phyloP scores from a whole-genome alignment of 2,329 filamentous ascomycete species.

The Neofusicoccum ribis region DNA sequence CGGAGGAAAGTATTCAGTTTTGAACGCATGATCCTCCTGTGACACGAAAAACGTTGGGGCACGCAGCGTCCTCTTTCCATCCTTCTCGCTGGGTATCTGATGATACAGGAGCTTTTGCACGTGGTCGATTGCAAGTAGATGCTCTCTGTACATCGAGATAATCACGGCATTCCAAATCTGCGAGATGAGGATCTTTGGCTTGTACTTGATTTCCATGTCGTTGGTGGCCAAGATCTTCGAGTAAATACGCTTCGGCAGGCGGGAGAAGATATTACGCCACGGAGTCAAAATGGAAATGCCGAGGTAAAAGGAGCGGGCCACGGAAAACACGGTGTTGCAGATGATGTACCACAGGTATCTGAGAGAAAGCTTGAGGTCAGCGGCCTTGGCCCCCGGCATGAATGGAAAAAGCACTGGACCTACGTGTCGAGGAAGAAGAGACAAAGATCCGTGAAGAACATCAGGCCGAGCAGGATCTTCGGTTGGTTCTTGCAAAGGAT shows the following conservation, averaged over 20 bases:
- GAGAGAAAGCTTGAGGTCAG: neutral
- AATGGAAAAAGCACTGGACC: neutral
- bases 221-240: slow-evolving; percentile 97
- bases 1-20: slow-evolving; percentile 95
- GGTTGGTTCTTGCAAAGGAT: slow-evolving; percentile 80
- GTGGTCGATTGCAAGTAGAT: slow-evolving; percentile 94
- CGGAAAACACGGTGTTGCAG: slow-evolving; percentile 88
- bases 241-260: slow-evolving; percentile 97
- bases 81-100: slow-evolving; percentile 97
- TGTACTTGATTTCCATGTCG: slow-evolving; percentile 99
- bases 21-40: slow-evolving; percentile 98
- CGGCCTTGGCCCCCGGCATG: neutral
- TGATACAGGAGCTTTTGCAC: slow-evolving; percentile 98
- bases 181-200: slow-evolving; percentile 97
- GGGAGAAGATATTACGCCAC: slow-evolving; percentile 98
- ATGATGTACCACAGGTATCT: slow-evolving; percentile 93
- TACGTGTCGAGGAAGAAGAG: slow-evolving; percentile 98
- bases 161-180: slow-evolving; percentile 99
- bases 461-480: slow-evolving; percentile 77
- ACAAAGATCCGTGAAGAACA: slow-evolving; percentile 90
- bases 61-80: slow-evolving; percentile 92
- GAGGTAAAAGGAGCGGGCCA: slow-evolving; percentile 94
- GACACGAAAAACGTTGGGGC: slow-evolving; percentile 99
- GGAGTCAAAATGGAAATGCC: slow-evolving; percentile 98
- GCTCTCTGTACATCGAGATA: slow-evolving; percentile 99